phyloP scores from a whole-genome alignment of 768 basidiomycete genomes.

The Tulasnella sp. region DNA sequence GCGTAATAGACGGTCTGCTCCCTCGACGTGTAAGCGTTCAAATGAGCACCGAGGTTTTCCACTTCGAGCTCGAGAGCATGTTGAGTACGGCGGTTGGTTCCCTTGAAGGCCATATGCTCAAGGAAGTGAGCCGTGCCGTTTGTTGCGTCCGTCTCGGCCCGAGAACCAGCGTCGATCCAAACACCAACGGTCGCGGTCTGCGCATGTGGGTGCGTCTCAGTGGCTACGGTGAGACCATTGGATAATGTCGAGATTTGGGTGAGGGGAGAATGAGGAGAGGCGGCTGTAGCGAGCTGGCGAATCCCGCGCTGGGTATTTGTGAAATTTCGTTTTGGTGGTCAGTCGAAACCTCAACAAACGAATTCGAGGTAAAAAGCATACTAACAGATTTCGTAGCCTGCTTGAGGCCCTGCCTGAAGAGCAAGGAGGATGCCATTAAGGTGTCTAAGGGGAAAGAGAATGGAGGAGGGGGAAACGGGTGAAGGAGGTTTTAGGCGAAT shows the following conservation, averaged over 20 bases:
- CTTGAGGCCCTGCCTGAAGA: constrained; percentile 26
- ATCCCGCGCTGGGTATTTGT: constrained; percentile 28
- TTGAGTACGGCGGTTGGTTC: constrained; percentile 83
- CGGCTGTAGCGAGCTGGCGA: constrained; percentile 40
- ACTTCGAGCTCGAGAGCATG: constrained; percentile 92
- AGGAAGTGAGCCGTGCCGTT: constrained; percentile 98
- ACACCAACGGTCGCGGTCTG: constrained; percentile 98
- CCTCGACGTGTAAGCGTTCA: constrained; percentile 97
- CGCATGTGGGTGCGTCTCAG: constrained; percentile 81
- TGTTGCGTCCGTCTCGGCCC: constrained; percentile 92
- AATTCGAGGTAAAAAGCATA: constrained; percentile 2
- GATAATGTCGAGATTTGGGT: constrained; percentile 90
- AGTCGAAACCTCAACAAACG: constrained; percentile 5
- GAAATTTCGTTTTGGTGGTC: constrained; percentile 12
- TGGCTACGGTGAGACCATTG: constrained; percentile 93
- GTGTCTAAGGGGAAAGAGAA: constrained; percentile 13
- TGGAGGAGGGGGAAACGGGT: constrained; percentile 3
- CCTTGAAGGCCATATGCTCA: constrained; percentile 98
- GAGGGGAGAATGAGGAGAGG: constrained; percentile 49
- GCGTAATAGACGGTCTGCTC: constrained; percentile 99
- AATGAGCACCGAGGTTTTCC: constrained; percentile 93
- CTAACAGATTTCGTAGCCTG: constrained; percentile 20
- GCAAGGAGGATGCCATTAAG: constrained; percentile 23
- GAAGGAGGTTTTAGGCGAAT: neutral
- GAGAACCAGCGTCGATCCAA: constrained; percentile 97